These are phyloP conservation scores for Pseudocercospora vitis DNA, from an alignment of 2,329 filamentous ascomycete species.

Conservation along the genomic window DNA sequence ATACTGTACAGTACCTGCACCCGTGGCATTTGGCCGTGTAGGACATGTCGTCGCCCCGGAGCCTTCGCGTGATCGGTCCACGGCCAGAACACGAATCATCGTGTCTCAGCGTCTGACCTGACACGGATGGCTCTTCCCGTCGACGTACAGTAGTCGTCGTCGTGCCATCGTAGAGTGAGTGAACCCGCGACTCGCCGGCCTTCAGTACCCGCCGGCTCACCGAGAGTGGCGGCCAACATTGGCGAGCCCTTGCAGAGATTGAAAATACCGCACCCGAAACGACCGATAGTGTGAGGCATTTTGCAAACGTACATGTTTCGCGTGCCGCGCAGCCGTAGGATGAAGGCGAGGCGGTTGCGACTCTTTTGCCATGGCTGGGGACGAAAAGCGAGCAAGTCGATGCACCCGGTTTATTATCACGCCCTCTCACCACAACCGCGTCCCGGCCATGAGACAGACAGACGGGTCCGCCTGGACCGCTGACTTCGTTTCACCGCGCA, in stretches of 20 bases:
- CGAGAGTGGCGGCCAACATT: constrained; percentile 8
- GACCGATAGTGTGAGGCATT: constrained; percentile 24
- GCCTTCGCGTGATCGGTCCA: neutral
- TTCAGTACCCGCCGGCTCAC: constrained; percentile 9
- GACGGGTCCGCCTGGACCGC: constrained; percentile 9
- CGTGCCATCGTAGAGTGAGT: constrained; percentile 2
- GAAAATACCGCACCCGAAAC: constrained; percentile 19
- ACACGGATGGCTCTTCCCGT: constrained; percentile 5
- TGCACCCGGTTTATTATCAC: neutral
- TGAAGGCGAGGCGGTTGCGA: constrained; percentile 8
- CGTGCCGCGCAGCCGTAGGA: constrained; percentile 22
- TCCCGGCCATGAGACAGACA: constrained; percentile 11
- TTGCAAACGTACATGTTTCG: constrained; percentile 14
- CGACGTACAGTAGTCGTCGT: too few relatives aligned
- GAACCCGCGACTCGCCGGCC: constrained; percentile 10
- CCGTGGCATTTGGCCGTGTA: too few relatives aligned
- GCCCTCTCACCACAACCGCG: neutral
- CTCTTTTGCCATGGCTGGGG: constrained; percentile 9
- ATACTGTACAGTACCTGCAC: too few relatives aligned
- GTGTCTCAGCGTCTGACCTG: too few relatives aligned
- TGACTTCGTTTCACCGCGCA: constrained; percentile 22
- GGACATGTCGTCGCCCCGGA: too few relatives aligned
- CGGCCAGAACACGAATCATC: neutral
- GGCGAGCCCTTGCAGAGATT: constrained; percentile 20
- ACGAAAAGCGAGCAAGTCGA: neutral